phyloP scores from a whole-genome alignment of 768 basidiomycete genomes.

The Pleurotus giganteus region DNA sequence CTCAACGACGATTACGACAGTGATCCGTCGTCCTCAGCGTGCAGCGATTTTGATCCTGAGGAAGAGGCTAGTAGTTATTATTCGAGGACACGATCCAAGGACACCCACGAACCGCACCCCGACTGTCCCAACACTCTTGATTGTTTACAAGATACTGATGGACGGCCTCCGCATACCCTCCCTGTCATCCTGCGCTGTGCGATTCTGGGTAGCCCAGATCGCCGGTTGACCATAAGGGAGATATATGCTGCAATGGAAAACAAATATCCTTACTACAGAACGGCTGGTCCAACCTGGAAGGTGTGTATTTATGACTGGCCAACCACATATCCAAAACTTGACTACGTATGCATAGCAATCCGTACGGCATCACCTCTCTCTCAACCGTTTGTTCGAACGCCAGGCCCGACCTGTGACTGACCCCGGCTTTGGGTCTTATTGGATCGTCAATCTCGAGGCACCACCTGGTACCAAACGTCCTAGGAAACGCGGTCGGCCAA shows the following conservation, averaged over 20 bases:
- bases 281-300: conserved; percentile 85
- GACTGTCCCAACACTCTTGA: conserved; percentile 76
- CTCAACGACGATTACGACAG: conserved; percentile 14
- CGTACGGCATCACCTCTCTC: conserved; percentile 79
- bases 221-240: conserved; percentile 78
- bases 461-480: conserved; percentile 86
- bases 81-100: conserved; percentile 24
- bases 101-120: conserved; percentile 62
- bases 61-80: conserved; percentile 18
- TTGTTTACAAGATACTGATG: conserved; percentile 77
- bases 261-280: conserved; percentile 80
- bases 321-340: conserved; percentile 12
- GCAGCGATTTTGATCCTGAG: conserved; percentile 19
- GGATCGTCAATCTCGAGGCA: conserved; percentile 86
- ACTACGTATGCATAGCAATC: conserved; percentile 60
- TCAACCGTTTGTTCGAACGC: conserved; percentile 80
- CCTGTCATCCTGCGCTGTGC: conserved; percentile 84
- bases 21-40: conserved; percentile 17
- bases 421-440: conserved; percentile 85
- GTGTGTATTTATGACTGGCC: conserved; percentile 32
- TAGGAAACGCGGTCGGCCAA: conserved; percentile 70
- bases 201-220: conserved; percentile 73
- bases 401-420: conserved; percentile 81
- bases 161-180: conserved; percentile 79
- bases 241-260: conserved; percentile 87